Evolutionary conservation across 1,284 basidiomycete genomes (phyloP), one percentile per base, ranked within the genome.

Genomic region (Agaricales sp.): DNA sequence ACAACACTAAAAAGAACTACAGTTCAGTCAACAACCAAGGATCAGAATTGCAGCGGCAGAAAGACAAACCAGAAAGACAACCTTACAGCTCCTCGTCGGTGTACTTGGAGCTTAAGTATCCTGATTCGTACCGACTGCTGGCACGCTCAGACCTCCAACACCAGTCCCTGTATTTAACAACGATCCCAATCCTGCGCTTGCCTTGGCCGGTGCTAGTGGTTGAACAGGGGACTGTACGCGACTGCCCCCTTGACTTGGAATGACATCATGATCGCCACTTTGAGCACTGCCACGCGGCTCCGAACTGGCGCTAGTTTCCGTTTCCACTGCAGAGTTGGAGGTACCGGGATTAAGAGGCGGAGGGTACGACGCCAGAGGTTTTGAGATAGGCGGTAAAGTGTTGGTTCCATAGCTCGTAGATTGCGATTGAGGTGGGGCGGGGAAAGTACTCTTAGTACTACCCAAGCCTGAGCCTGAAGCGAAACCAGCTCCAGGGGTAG

Each of bases 401-500:
- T 41, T 41, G n/a, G 39, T 41, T 4, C 39, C 39, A 16, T 41
- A 41, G 30, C 30, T n/a, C 25, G 62, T 61, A 21, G 58, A 55
- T 45, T 54, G 47, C 3, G 55, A 48, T 23, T 54, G 55, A 6
- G 55, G 3, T 26, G 46, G 18, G 43, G 53, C 53, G 3, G 52
- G 26, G n/a, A n/a, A n/a, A n/a, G n/a, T n/a, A n/a, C n/a, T n/a
- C n/a, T n/a, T n/a, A n/a, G n/a, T n/a, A n/a, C n/a, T n/a, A n/a
- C n/a, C n/a, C n/a, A n/a, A n/a, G n/a, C n/a, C 30, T 50, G 50
- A 22, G 55, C 50, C 20, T 46, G 47, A 4, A 57, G 54, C 12
- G 60, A 58, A 50, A 58, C 58, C 12, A 54, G 48, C 3, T 57
- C 43, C n/a, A 43, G 55, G 2, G 54, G 47, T 13, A 58, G 55